These are phyloP conservation scores for Phialophora tarda DNA, from an alignment of 2,329 filamentous ascomycete genomes.

Conservation along the genomic window DNA sequence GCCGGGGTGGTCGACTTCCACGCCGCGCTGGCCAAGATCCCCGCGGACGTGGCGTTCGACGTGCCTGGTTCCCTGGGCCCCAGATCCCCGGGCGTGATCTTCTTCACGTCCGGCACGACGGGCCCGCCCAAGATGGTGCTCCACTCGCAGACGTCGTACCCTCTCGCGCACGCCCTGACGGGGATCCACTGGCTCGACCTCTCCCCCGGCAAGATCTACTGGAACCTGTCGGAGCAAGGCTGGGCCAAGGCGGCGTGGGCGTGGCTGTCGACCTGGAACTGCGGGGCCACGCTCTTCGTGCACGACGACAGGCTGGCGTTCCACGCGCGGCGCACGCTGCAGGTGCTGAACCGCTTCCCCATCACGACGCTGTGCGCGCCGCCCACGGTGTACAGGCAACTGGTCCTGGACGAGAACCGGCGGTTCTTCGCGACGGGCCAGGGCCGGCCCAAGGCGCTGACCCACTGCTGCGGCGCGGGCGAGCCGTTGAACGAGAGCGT, in stretches of 20 bases:
- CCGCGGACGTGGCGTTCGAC: slow-evolving; percentile 33
- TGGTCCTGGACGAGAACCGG: slow-evolving; percentile 46
- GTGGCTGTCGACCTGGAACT: slow-evolving; percentile 50
- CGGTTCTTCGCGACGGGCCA: slow-evolving; percentile 39
- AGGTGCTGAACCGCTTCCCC: slow-evolving; percentile 47
- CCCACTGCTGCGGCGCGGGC: slow-evolving; percentile 49
- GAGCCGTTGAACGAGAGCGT: slow-evolving; percentile 51
- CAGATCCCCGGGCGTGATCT: slow-evolving; percentile 46
- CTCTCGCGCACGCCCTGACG: slow-evolving; percentile 48
- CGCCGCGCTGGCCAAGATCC: slow-evolving; percentile 40
- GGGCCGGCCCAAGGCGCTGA: slow-evolving; percentile 41
- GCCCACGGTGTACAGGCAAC: slow-evolving; percentile 50
- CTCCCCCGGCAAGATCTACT: slow-evolving; percentile 46
- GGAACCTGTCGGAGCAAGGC: slow-evolving; percentile 51
- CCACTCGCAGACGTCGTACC: slow-evolving; percentile 51
- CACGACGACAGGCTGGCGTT: slow-evolving; percentile 49
- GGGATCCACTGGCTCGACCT: slow-evolving; percentile 49
- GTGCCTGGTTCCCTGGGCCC: slow-evolving; percentile 36
- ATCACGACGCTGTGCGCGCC: slow-evolving; percentile 52
- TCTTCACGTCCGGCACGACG: slow-evolving; percentile 51
- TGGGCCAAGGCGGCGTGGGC: slow-evolving; percentile 53
- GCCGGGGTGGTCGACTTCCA: slow-evolving; percentile 41
- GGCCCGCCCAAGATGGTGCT: slow-evolving; percentile 51
- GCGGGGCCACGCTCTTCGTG: slow-evolving; percentile 49
- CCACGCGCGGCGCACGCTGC: slow-evolving; percentile 42